Base-by-base conservation (phyloP, 1,284 basidiomycete genomes). In the Heterobasidion occidentale region DNA sequence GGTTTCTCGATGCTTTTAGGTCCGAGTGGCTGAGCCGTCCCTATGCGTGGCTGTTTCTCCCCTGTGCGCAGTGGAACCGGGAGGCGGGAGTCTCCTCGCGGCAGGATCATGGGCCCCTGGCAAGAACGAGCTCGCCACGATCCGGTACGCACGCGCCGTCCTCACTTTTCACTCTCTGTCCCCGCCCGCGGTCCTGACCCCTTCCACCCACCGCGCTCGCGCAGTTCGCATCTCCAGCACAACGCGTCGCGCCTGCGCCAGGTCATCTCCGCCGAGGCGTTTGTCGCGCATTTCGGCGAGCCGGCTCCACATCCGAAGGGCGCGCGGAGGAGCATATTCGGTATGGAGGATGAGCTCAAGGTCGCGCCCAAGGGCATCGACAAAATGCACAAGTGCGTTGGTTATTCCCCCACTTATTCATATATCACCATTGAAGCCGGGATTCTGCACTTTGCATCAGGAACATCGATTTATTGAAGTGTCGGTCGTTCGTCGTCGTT, bases 391-490 rank as follows among this genome's bases (percentile, higher is more conserved):
- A 75, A 76, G 88, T 88, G 55, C 33, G 73, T 65, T n/a, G 53
- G 0, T 3, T 27, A 34, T 51, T 48, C 3, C 36, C 33, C 45
- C 19, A 42, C 38, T 9, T 11, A 42, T n/a, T 11, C 1, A n/a
- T n/a, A 3, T n/a, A n/a, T 9, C 38, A n/a, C n/a, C 38, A n/a
- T 8, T 42, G 27, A 27, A 27, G 27, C 38, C 38, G 38, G 4
- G 8, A 1, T 42, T 42, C 5, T 27, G 27, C 27, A 6, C 38
- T 1, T n/a, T 42, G 11, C 12, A 42, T 6, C 61, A 90, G 86
- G 69, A 90, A 94, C 66, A 95, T 95, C 59, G 91, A 92, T 66
- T 70, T 95, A 56, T 71, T 96, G 60, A 92, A 92, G 68, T 86
- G 92, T 61, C 83, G 92, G 42, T 86, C 86, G 33, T 83, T 94